A percentile compares a stretch with the other conserved stretches of the same genome.
Conservation (phyloP, 2,329 filamentous ascomycete genomes). For the Fusarium sp. region DNA sequence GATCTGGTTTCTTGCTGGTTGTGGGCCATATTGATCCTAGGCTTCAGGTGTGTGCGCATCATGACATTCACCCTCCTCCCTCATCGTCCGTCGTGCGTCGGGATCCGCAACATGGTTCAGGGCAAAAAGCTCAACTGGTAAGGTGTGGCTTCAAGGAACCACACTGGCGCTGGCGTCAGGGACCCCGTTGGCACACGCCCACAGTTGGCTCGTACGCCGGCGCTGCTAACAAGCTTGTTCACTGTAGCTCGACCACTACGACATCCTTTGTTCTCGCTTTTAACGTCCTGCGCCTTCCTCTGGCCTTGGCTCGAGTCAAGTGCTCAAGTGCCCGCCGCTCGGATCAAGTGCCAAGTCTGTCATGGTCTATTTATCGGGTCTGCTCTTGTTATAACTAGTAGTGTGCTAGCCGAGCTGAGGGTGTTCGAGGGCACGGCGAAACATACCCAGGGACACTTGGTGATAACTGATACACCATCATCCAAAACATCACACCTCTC, state of each 20-base stretch:
- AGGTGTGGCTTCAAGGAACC: constrained; percentile 25
- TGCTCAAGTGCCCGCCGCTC: constrained; percentile 5
- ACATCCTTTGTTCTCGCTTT: constrained; percentile 27
- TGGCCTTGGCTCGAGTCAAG: constrained; percentile 18
- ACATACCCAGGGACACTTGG: constrained; percentile 36
- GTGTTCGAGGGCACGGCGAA: constrained; percentile 36
- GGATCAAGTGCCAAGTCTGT: constrained; percentile 20
- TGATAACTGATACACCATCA: constrained; percentile 36
- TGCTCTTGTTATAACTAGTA: constrained; percentile 28
- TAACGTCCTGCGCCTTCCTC: background rate
- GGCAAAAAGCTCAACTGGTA: constrained; percentile 13
- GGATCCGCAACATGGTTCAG: constrained; percentile 32
- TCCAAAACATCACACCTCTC: constrained; percentile 32
- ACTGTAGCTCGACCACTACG: constrained; percentile 3
- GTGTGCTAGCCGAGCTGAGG: constrained; percentile 31
- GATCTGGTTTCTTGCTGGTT: constrained; percentile 17
- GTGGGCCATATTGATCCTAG: background rate
- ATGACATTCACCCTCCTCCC: background rate
- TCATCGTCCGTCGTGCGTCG: constrained; percentile 23
- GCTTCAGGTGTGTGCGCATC: constrained; percentile 10
- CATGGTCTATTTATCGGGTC: constrained; percentile 8
- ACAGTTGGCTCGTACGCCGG: constrained; percentile 4
- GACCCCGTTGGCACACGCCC: constrained; percentile 15
- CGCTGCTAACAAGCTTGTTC: constrained; percentile 21
- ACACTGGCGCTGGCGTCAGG: constrained; percentile 17